Evolutionary conservation across 2,329 filamentous ascomycete species (phyloP).

Genomic region (Xylariales sp.): DNA sequence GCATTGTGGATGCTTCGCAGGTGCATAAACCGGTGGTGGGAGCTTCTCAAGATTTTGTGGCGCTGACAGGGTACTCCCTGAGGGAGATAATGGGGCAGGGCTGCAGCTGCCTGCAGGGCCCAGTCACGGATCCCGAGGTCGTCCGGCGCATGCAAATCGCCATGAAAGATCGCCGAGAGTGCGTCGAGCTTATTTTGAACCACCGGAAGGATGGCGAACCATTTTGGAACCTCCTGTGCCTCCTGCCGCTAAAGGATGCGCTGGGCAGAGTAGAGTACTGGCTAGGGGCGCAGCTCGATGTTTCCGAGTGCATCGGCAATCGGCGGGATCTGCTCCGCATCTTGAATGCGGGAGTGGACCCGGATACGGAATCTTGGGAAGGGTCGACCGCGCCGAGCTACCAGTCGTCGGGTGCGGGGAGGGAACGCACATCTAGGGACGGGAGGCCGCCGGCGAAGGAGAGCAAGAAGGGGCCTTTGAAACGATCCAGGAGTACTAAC

Average conservation of each 20-base stretch:
- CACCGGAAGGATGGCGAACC: constrained; percentile 45
- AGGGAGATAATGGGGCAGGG: constrained; percentile 44
- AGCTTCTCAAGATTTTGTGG: constrained; percentile 46
- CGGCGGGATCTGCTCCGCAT: constrained; percentile 46
- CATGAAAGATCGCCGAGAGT: constrained; percentile 20
- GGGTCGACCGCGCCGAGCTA: constrained; percentile 12
- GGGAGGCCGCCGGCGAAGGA: constrained; percentile 2
- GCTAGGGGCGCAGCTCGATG: constrained; percentile 54
- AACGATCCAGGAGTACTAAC: too few relatives aligned
- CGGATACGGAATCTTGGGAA: constrained; percentile 24
- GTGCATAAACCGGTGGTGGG: constrained; percentile 46
- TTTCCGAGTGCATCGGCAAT: constrained; percentile 48
- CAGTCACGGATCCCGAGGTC: constrained; percentile 36
- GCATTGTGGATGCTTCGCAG: constrained; percentile 46
- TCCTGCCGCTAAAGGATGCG: constrained; percentile 45
- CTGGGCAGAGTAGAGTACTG: constrained; percentile 45
- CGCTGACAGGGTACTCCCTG: constrained; percentile 44
- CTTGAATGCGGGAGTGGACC: constrained; percentile 33
- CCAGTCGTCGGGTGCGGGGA: constrained; percentile 6
- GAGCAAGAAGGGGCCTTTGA: constrained; percentile 5
- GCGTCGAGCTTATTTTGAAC: constrained; percentile 47
- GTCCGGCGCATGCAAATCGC: constrained; percentile 30
- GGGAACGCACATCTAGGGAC: constrained; percentile 3
- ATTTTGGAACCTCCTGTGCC: constrained; percentile 54
- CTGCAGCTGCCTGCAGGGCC: constrained; percentile 45